Evolutionary conservation across 1,284 basidiomycete species (phyloP).

Genomic region (Cryptococcus sp.): DNA sequence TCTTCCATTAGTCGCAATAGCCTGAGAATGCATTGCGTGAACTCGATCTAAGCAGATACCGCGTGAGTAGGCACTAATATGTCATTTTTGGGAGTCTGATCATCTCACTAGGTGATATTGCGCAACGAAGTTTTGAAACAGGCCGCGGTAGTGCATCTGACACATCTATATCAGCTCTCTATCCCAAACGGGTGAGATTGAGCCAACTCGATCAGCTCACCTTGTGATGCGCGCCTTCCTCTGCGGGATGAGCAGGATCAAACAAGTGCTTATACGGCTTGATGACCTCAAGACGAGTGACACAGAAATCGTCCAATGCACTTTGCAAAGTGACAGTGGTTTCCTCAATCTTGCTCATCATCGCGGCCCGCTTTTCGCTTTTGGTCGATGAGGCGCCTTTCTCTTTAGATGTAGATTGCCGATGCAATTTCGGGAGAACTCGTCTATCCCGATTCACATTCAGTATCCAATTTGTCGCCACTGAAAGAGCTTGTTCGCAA

Average conservation of each 20-base stretch:
- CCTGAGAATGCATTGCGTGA: slow-evolving; percentile 56
- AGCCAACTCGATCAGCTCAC: slow-evolving; percentile 1
- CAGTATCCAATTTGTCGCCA: slow-evolving; percentile 37
- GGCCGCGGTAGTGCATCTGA: slow-evolving; percentile 49
- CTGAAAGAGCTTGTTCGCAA: slow-evolving; percentile 33
- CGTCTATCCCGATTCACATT: slow-evolving; percentile 25
- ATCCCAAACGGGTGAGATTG: not conserved
- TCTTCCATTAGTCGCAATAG: slow-evolving; percentile 61
- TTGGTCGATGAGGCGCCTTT: not conserved
- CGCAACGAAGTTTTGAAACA: slow-evolving; percentile 69
- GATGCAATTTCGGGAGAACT: slow-evolving; percentile 5
- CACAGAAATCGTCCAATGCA: slow-evolving; percentile 57
- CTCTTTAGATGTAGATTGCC: not conserved
- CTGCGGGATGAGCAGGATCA: slow-evolving; percentile 52
- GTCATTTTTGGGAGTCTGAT: not conserved
- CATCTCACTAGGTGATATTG: slow-evolving; percentile 62
- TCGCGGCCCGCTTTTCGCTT: not conserved
- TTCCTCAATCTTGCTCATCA: slow-evolving; percentile 5
- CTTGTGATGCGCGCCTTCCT: slow-evolving; percentile 20
- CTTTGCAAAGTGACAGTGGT: slow-evolving; percentile 17
- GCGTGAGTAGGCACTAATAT: too few species aligned
- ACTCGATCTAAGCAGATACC: slow-evolving; percentile 53
- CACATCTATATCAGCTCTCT: not conserved
- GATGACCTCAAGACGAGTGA: slow-evolving; percentile 60
- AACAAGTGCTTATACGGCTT: slow-evolving; percentile 70